Percentiles rank a stretch among this genome's conserved stretches.
Evolutionary conservation across 2,329 filamentous ascomycete species (phyloP).

Genomic region (Graphilbum sp.): DNA sequence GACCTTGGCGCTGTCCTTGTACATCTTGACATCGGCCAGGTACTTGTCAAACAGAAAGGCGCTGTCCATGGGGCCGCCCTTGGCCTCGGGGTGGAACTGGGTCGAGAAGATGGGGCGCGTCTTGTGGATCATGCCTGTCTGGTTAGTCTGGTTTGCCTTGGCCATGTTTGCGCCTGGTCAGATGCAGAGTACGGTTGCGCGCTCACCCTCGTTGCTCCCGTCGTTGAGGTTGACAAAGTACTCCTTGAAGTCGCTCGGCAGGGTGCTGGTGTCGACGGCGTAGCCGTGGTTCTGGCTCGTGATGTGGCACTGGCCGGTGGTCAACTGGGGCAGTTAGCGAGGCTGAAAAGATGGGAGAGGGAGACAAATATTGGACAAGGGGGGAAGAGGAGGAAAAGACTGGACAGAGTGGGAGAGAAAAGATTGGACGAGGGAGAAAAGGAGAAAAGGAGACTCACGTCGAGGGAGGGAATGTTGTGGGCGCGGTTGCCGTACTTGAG

Average conservation of each 20-base stretch:
- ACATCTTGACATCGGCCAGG: constrained; percentile 71
- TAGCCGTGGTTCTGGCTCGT: constrained; percentile 98
- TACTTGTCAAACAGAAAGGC: constrained; percentile 96
- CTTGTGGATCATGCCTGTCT: constrained; percentile 71
- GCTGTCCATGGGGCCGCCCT: constrained; percentile 91
- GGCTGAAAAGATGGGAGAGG: neutral
- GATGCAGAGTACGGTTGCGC: too few relatives aligned
- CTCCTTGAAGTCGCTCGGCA: constrained; percentile 81
- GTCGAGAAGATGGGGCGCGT: constrained; percentile 94
- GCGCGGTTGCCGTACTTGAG: constrained; percentile 98
- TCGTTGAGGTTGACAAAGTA: constrained; percentile 99
- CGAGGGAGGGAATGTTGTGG: constrained; percentile 93
- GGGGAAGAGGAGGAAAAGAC: too few relatives aligned
- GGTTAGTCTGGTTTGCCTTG: neutral
- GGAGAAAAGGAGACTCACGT: constrained; percentile 26
- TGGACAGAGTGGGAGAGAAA: too few relatives aligned
- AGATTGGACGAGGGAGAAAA: too few relatives aligned
- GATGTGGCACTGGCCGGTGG: constrained; percentile 94
- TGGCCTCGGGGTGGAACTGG: constrained; percentile 97
- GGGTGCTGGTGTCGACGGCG: constrained; percentile 71
- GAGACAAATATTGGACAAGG: too few relatives aligned
- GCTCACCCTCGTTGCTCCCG: constrained; percentile 73
- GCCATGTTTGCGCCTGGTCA: too few relatives aligned
- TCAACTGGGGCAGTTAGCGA: constrained; percentile 30
- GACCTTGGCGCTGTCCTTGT: constrained; percentile 67